Percentiles rank a stretch among this genome's conserved stretches.
These are phyloP conservation scores for Brachypodium distachyon DNA, from an alignment of 202 grass and related monocot species.

Conservation along the genomic window DNA sequence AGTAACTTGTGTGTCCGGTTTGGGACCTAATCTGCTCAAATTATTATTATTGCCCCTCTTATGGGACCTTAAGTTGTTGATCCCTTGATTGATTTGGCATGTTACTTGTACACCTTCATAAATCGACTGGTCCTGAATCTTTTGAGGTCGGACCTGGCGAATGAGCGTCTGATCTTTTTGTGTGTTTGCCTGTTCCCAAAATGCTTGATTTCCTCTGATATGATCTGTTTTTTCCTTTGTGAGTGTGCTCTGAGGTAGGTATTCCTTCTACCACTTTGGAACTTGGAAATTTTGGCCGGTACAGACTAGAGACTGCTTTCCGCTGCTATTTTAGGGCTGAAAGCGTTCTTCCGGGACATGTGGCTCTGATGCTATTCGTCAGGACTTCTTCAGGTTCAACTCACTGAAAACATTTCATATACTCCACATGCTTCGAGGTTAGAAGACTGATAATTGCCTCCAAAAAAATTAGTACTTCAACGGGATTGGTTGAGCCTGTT, in stretches of 20 bases:
- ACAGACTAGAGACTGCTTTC: neutral
- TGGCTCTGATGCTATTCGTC: slow-evolving; percentile 20
- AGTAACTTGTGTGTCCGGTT: neutral
- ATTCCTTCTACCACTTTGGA: neutral
- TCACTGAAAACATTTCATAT: slow-evolving; percentile 3
- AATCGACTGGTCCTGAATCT: slow-evolving; percentile 17
- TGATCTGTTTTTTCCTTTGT: neutral
- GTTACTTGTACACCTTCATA: slow-evolving; percentile 21
- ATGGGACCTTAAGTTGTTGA: slow-evolving; percentile 33
- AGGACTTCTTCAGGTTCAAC: slow-evolving; percentile 12
- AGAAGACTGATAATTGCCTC: neutral
- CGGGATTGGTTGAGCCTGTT: neutral
- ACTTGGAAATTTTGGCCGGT: neutral
- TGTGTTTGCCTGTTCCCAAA: neutral
- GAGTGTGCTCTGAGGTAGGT: neutral
- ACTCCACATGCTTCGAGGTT: neutral
- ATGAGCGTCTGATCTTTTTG: neutral
- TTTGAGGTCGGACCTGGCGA: slow-evolving; percentile 8
- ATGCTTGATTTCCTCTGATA: neutral
- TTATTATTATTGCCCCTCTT: slow-evolving; percentile 13
- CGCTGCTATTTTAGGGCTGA: neutral
- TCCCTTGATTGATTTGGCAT: slow-evolving; percentile 18
- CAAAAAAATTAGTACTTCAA: neutral
- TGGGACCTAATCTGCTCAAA: neutral
- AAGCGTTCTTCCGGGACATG: slow-evolving; percentile 5